Evolutionary conservation across 352 stramenopile genomes (phyloP).

Genomic region (Halophytophthora batemanensis): DNA sequence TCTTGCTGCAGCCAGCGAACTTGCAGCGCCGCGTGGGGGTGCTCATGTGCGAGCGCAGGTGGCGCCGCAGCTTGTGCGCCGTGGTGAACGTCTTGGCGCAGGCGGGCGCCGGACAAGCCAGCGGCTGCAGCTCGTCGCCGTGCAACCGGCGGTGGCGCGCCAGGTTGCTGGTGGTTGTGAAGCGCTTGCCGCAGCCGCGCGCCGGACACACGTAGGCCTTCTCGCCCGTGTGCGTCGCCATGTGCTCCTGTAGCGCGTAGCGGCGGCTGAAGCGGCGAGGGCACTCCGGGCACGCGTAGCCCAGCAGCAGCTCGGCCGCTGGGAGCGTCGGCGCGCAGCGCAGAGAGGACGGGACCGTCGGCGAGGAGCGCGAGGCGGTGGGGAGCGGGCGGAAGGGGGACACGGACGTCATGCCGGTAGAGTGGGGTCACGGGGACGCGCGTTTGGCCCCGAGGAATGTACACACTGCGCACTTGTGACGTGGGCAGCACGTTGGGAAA

Average conservation of each 20-base stretch:
- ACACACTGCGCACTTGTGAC: conserved; percentile 11
- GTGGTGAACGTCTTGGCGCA: conserved; percentile 39
- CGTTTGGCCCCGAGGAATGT: conserved; percentile 2
- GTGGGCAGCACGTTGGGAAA: conserved; percentile 29
- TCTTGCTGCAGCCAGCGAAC: conserved; percentile 47
- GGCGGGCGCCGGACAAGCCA: conserved; percentile 15
- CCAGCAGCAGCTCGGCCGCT: conserved; percentile 2
- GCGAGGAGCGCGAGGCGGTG: conserved; percentile 22
- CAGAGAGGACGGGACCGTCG: conserved; percentile 12
- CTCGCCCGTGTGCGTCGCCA: conserved; percentile 44
- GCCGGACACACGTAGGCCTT: conserved; percentile 46
- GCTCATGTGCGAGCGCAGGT: conserved; percentile 46
- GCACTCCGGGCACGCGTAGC: conserved; percentile 38
- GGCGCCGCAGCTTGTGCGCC: conserved; percentile 43
- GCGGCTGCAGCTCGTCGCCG: conserved; percentile 26
- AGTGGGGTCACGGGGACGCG: too few relatives aligned
- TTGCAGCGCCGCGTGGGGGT: conserved; percentile 34
- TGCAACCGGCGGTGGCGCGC: conserved; percentile 41
- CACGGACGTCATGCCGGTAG: conserved; percentile 26
- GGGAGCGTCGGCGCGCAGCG: conserved; percentile 9
- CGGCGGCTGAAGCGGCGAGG: conserved; percentile 26
- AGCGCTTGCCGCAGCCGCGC: conserved; percentile 38
- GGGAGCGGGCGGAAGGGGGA: conserved; percentile 22
- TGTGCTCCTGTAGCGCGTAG: conserved; percentile 43
- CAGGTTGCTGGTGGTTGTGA: conserved; percentile 50